Evolutionary conservation across 2,329 filamentous ascomycete genomes (phyloP), one percentile per base, ranked within the genome.

Genomic region (Claviceps sorghi): DNA sequence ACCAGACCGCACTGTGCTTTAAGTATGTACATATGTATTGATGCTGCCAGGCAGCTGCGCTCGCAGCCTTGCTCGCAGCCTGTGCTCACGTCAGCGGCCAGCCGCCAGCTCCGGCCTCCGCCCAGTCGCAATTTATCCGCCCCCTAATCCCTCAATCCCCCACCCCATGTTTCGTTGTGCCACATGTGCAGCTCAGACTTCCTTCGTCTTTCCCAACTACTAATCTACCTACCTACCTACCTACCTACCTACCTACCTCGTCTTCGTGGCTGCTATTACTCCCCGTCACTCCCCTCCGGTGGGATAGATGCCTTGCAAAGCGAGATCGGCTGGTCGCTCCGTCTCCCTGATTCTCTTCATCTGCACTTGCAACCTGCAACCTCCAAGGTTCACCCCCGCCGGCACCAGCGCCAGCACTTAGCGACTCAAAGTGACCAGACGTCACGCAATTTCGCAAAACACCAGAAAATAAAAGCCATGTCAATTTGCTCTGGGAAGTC

Each of bases 301-400:
- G 42, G 13, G 22, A 26, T 44, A 29, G 42, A 44, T 53, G 45
- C 52, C 52, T 53, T 48, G 52, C 5, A 26, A 26, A 26, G 52
- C 34, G 42, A 47, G 26, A 44, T 13, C 42, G 26, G 30, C 30
- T 13, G 19, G 21, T 29, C 21, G 42, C 19, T 22, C 44, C 34
- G 17, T 38, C 36, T 38, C 29, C 38, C 49, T 42, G 29, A 38
- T 43, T 15, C n/a, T 30, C 26, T 50, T 30, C 21, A 29, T 19
- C 46, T 38, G 7, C 7, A 9, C 26, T 5, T 26, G 26, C 26
- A 26, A 26, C 26, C 26, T 34, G 11, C 36, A 40, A 15, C 15
- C 40, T 17, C n/a, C 22, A 10, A 49, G 13, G 29, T 38, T 7
- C 30, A 5, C 13, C 15, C 36, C 47, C 19, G 21, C 30, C 4